These are phyloP conservation scores for Penicillium sp. DNA, from an alignment of 2,329 filamentous ascomycete species.

Conservation along the genomic window DNA sequence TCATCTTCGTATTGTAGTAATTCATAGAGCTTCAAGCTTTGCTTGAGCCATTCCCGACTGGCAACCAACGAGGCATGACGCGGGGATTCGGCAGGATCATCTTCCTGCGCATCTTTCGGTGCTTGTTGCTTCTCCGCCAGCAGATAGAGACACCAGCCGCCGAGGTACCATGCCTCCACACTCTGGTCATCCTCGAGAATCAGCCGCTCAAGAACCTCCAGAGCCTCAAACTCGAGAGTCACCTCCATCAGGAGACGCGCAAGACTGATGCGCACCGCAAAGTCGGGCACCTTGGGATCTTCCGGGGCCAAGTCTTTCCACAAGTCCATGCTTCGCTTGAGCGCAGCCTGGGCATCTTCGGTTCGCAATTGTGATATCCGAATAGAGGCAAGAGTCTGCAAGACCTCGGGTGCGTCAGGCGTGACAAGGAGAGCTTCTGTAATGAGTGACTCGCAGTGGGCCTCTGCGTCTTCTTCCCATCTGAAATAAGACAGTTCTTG, in stretches of 20 bases:
- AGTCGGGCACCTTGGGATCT: constrained; percentile 74
- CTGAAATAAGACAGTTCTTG: constrained; percentile 28
- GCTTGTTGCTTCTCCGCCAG: constrained; percentile 50
- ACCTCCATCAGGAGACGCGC: constrained; percentile 86
- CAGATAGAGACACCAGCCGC: constrained; percentile 87
- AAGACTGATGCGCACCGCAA: constrained; percentile 78
- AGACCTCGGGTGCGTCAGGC: constrained; percentile 77
- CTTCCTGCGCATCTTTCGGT: constrained; percentile 34
- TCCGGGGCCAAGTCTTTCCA: constrained; percentile 77
- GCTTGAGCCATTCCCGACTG: constrained; percentile 77
- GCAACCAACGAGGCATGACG: constrained; percentile 66
- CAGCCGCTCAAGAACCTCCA: constrained; percentile 79
- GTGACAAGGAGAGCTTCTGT: constrained; percentile 86
- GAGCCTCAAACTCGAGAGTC: constrained; percentile 77
- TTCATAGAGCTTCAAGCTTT: constrained; percentile 75
- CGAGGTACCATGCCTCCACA: constrained; percentile 95
- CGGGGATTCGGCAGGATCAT: constrained; percentile 46
- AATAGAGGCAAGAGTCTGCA: constrained; percentile 92
- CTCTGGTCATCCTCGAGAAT: constrained; percentile 88
- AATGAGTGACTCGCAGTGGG: constrained; percentile 79
- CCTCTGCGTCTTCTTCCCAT: constrained; percentile 85
- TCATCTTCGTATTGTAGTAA: constrained; percentile 69
- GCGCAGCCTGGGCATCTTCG: constrained; percentile 75
- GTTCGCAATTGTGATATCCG: constrained; percentile 79
- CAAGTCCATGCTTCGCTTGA: constrained; percentile 73